Conservation (phyloP, 306 rosid genomes). For the Vachellia collinsii region DNA sequence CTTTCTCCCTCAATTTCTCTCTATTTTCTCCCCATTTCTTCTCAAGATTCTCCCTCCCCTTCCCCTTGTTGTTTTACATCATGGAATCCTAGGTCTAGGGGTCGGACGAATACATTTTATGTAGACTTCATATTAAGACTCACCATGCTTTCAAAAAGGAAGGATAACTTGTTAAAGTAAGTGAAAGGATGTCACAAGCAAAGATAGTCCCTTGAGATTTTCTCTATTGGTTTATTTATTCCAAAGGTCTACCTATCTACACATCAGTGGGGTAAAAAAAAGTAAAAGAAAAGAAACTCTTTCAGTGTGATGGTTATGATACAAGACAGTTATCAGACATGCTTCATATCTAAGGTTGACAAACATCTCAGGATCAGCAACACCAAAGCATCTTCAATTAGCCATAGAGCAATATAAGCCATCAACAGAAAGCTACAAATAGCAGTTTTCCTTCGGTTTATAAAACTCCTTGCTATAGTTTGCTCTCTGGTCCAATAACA, state of each 20-base stretch:
- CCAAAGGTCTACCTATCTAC: conserved; percentile 12
- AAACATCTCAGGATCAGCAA: not conserved
- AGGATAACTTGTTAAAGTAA: conserved; percentile 5
- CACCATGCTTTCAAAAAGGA: conserved; percentile 16
- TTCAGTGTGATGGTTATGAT: not conserved
- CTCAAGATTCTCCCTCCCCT: not conserved
- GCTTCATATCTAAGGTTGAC: not conserved
- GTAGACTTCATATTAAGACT: not conserved
- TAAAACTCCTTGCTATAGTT: not conserved
- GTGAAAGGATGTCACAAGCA: conserved; percentile 9
- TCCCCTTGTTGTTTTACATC: not conserved
- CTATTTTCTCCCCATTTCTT: not conserved
- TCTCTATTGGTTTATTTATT: conserved; percentile 13
- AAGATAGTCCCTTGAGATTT: conserved; percentile 20
- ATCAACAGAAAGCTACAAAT: not conserved
- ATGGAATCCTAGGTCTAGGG: conserved; percentile 7
- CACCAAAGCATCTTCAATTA: not conserved
- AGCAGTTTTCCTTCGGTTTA: not conserved
- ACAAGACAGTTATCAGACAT: conserved; percentile 1
- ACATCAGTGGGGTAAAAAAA: conserved; percentile 17
- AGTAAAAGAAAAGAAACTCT: not conserved
- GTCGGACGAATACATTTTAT: conserved; percentile 8
- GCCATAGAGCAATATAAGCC: not conserved
- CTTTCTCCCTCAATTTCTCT: not conserved
- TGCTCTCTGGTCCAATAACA: not conserved